phyloP scores from a whole-genome alignment of 202 grass and related monocot genomes.

The Zizania palustris region DNA sequence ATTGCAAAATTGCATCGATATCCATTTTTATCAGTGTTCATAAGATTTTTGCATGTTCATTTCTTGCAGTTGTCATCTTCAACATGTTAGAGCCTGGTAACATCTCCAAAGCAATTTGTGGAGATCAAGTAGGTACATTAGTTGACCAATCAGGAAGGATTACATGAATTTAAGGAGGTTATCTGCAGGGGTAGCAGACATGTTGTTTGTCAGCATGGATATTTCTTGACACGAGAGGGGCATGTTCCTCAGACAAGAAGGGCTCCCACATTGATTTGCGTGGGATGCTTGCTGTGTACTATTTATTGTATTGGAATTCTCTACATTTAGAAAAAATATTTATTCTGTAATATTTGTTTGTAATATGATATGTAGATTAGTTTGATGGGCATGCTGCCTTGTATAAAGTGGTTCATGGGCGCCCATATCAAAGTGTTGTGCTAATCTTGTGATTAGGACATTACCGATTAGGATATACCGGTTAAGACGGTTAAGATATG shows the following conservation, averaged over 20 bases:
- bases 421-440: conserved; percentile 24
- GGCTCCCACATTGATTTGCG: conserved; percentile 17
- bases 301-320: conserved; percentile 39
- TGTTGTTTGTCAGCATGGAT: conserved; percentile 34
- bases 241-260: conserved; percentile 36
- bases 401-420: conserved; percentile 42
- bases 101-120: conserved; percentile 86
- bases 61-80: conserved; percentile 89
- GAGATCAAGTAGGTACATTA: conserved; percentile 84
- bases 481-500: too few species aligned
- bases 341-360: conserved; percentile 40
- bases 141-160: conserved; percentile 94
- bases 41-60: conserved; percentile 18
- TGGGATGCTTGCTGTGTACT: conserved; percentile 36
- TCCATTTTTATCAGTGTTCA: not conserved
- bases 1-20: not conserved
- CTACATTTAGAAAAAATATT: not conserved
- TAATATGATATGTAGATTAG: conserved; percentile 51
- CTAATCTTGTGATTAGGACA: conserved; percentile 21
- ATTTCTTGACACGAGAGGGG: conserved; percentile 12
- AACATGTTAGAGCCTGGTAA: conserved; percentile 81
- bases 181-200: not conserved
- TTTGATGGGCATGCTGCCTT: conserved; percentile 10
- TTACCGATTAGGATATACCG: too few species aligned
- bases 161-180: conserved; percentile 49